Evolutionary conservation across 148 eudicot genomes (phyloP).

Genomic region (Fallopia convolvulus): DNA sequence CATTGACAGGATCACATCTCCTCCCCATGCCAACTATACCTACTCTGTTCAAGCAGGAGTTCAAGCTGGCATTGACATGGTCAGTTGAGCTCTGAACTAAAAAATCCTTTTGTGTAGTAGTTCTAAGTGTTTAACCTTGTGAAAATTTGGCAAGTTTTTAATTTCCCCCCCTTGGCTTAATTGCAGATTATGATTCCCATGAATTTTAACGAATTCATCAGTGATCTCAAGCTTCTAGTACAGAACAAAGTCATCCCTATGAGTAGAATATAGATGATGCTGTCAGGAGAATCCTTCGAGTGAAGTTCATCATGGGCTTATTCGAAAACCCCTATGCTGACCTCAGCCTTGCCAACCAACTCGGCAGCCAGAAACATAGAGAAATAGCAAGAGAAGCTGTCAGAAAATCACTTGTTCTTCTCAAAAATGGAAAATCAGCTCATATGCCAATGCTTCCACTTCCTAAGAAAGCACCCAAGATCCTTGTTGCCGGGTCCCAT

Average conservation of each 20-base stretch:
- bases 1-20: conserved; percentile 57
- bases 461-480: conserved; percentile 53
- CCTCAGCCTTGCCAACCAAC: conserved; percentile 34
- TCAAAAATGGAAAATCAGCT: conserved; percentile 49
- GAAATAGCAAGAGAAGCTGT: conserved; percentile 69
- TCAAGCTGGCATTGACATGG: conserved; percentile 63
- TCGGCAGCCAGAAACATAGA: conserved; percentile 56
- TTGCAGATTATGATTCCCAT: conserved; percentile 48
- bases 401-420: conserved; percentile 57
- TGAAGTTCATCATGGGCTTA: conserved; percentile 58
- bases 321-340: conserved; percentile 56
- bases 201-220: conserved; percentile 38
- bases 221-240: conserved; percentile 36
- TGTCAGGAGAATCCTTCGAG: conserved; percentile 48
- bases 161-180: not conserved
- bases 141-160: not conserved
- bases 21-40: conserved; percentile 52
- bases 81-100: conserved; percentile 14
- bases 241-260: conserved; percentile 38
- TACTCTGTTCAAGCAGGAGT: conserved; percentile 55
- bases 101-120: not conserved
- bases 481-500: conserved; percentile 60
- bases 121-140: not conserved
- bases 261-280: conserved; percentile 61
- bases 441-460: conserved; percentile 46